phyloP scores from a whole-genome alignment of 148 eudicot species.

The Polygonum maritimum region DNA sequence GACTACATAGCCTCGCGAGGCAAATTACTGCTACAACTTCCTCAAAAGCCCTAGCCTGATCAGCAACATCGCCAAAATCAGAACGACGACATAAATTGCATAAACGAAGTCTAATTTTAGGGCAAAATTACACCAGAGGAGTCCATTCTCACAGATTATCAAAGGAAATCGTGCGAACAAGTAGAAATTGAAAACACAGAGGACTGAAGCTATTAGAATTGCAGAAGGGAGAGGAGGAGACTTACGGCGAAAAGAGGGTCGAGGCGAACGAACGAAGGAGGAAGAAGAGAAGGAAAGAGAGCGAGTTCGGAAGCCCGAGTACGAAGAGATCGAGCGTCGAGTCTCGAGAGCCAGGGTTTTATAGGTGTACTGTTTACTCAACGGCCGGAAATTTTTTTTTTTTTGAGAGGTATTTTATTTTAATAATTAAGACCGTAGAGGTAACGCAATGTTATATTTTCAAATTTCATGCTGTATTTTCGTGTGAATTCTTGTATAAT shows the following conservation, averaged over 20 bases:
- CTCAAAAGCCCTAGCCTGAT: too few relatives aligned
- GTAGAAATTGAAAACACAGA: background rate
- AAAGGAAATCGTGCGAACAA: background rate
- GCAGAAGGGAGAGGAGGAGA: background rate
- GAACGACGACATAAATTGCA: background rate
- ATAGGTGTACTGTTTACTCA: background rate
- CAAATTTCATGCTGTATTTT: too few relatives aligned
- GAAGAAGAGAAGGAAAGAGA: background rate
- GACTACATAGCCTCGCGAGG: background rate
- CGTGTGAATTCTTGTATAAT: too few relatives aligned
- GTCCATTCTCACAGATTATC: background rate
- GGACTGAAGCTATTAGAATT: background rate
- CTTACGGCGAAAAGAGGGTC: background rate
- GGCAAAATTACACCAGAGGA: background rate
- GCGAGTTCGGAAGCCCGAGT: background rate
- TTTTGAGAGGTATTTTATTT: too few relatives aligned
- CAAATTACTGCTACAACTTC: too few relatives aligned
- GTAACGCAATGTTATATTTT: too few relatives aligned
- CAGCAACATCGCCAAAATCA: background rate
- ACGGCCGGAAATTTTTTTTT: too few relatives aligned
- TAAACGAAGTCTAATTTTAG: background rate
- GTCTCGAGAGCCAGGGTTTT: background rate
- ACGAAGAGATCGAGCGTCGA: background rate
- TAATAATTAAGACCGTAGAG: too few relatives aligned
- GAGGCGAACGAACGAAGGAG: background rate